A percentile compares a stretch with the other conserved stretches of the same genome.
phyloP scores from a whole-genome alignment of 1,139 yeast species.

The Yamadazyma spencermartinsiae region DNA sequence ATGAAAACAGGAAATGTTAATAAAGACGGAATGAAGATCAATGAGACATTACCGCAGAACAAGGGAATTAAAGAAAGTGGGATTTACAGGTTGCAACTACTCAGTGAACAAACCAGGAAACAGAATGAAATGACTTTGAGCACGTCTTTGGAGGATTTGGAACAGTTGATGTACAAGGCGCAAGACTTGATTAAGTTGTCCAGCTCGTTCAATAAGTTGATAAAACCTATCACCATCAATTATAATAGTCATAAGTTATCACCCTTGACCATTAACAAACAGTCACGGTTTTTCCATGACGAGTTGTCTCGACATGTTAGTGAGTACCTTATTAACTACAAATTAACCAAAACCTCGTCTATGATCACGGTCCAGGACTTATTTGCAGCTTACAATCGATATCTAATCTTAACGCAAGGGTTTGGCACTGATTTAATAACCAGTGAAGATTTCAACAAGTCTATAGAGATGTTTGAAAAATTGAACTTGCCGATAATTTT shows the following conservation, averaged over 20 bases:
- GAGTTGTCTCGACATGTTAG: conserved; percentile 52
- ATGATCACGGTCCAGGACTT: conserved; percentile 46
- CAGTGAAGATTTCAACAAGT: conserved; percentile 32
- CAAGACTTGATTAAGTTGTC: conserved; percentile 67
- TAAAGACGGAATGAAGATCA: conserved; percentile 34
- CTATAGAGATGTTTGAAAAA: conserved; percentile 30
- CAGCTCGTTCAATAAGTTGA: conserved; percentile 42
- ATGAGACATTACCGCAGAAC: too few species aligned
- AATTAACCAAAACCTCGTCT: conserved; percentile 32
- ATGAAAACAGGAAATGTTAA: conserved; percentile 40
- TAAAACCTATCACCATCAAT: conserved; percentile 18
- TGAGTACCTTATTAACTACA: conserved; percentile 43
- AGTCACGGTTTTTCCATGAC: conserved; percentile 34
- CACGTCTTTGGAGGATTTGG: conserved; percentile 74
- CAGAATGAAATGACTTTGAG: conserved; percentile 65
- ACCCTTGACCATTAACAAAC: conserved; percentile 31
- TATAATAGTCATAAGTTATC: conserved; percentile 15
- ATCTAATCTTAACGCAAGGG: conserved; percentile 37
- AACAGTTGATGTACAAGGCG: conserved; percentile 74
- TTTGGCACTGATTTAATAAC: conserved; percentile 40
- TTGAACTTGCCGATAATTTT: conserved; percentile 36
- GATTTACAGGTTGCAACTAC: conserved; percentile 67
- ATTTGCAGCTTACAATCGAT: conserved; percentile 45
- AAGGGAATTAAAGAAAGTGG: conserved; percentile 48
- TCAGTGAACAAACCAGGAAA: conserved; percentile 56